phyloP scores from a whole-genome alignment of 352 stramenopile species.

The Saprolegnia parasitica region DNA sequence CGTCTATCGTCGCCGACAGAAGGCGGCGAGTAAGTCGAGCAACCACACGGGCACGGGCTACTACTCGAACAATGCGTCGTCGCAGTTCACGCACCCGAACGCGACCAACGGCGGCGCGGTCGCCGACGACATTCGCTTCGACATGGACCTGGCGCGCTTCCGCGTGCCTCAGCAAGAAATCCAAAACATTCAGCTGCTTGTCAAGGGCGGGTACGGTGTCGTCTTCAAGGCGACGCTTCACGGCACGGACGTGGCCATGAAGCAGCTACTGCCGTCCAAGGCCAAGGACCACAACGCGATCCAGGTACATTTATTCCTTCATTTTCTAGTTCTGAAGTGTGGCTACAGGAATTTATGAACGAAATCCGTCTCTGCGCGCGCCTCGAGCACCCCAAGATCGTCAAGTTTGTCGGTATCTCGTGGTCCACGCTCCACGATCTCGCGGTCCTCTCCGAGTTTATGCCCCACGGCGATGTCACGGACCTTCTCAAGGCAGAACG shows the following conservation, averaged over 20 bases:
- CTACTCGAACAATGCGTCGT: slow-evolving; percentile 28
- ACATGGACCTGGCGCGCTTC: slow-evolving; percentile 38
- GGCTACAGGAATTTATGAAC: slow-evolving; percentile 27
- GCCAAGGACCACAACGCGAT: slow-evolving; percentile 28
- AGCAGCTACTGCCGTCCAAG: slow-evolving; percentile 39
- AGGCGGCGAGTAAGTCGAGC: background rate
- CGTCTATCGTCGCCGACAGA: slow-evolving; percentile 23
- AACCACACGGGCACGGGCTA: slow-evolving; percentile 5
- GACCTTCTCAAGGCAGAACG: slow-evolving; percentile 41
- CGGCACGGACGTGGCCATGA: slow-evolving; percentile 38
- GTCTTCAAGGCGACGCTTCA: slow-evolving; percentile 36
- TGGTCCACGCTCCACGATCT: slow-evolving; percentile 51
- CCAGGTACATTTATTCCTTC: background rate
- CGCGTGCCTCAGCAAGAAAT: slow-evolving; percentile 37
- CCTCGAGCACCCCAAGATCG: slow-evolving; percentile 62
- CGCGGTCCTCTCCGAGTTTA: slow-evolving; percentile 59
- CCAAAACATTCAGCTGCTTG: slow-evolving; percentile 32
- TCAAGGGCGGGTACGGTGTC: slow-evolving; percentile 38
- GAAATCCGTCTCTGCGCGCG: slow-evolving; percentile 48
- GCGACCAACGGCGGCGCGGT: slow-evolving; percentile 30
- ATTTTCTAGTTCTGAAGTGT: background rate
- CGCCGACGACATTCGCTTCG: slow-evolving; percentile 38
- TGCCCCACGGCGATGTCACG: slow-evolving; percentile 51
- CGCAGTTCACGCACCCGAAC: slow-evolving; percentile 4
- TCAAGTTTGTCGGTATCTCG: slow-evolving; percentile 55